Evolutionary conservation across 805 yeast species (phyloP), one percentile per base, ranked within the genome.

Genomic region (Saccharomycopsis sp.): DNA sequence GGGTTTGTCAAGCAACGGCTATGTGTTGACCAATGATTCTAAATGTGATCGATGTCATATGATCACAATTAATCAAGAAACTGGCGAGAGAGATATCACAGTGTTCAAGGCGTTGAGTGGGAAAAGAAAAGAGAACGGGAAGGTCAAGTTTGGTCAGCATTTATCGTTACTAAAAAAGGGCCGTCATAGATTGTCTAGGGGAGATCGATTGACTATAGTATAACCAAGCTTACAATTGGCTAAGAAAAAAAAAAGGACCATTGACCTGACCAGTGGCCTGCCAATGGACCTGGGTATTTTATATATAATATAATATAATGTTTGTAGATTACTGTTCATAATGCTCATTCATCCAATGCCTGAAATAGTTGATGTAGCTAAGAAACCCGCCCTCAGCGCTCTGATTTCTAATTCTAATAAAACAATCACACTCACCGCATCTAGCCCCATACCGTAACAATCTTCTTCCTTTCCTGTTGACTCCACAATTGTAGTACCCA

Each of bases 31-130:
- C 44, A 53, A 54, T 47, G 19, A 66, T 53, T 40, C 57, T 48
- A 37, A 54, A 24, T 70, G 75, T 47, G 60, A 65, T 19, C 52
- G 75, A 32, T 70, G 75, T 49, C 66, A 65, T 41, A 68, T 70
- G 74, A 61, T 70, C n/a, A 63, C 71, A 2, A 62, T 68, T 9
- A 63, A 67, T 19, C 53, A 53, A 11, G 55, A 54, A 4, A 55
- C 62, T n/a, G 74, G 74, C 1, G 47, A 50, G 16, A 44, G 57
- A 21, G 65, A 65, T 47, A 44, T 58, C 4, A 51, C 51, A 8
- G 62, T 70, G 9, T 67, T 59, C 44, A 53, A 58, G 41, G 58
- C 59, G 21, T 52, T 70, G 17, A 58, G 64, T 6, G 56, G 58
- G 46, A 52, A 44, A 22, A 54, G 74, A 21, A 64, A 65, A 41